Evolutionary conservation across 2,329 filamentous ascomycete species (phyloP).

Genomic region (Septoria petroselini): DNA sequence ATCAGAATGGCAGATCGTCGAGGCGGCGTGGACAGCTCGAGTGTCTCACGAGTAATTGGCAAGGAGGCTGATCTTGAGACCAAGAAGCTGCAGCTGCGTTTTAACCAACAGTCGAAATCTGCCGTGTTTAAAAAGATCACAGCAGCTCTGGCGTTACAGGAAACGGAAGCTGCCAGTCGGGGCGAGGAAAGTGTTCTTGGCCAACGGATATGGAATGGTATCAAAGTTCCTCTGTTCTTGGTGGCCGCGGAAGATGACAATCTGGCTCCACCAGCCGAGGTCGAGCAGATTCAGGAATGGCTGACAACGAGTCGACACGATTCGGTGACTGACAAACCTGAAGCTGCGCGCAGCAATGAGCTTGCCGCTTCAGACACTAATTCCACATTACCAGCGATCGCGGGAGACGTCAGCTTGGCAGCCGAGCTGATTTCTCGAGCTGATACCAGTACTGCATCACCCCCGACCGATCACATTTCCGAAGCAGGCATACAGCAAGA

Average conservation of each 20-base stretch:
- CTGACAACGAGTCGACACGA: slow-evolving; percentile 23
- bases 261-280: slow-evolving; percentile 68
- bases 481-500: slow-evolving; percentile 21
- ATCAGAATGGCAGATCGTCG: slow-evolving; percentile 75
- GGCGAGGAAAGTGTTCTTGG: slow-evolving; percentile 60
- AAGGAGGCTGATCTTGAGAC: slow-evolving; percentile 62
- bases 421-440: slow-evolving; percentile 7
- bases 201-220: slow-evolving; percentile 65
- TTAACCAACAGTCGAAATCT: slow-evolving; percentile 80
- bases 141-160: slow-evolving; percentile 57
- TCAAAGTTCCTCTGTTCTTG: slow-evolving; percentile 72
- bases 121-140: slow-evolving; percentile 77
- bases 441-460: background rate
- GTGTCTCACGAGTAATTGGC: slow-evolving; percentile 75
- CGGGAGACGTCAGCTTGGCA: slow-evolving; percentile 16
- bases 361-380: background rate
- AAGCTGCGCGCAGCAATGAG: background rate
- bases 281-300: slow-evolving; percentile 62
- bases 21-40: slow-evolving; percentile 73
- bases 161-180: slow-evolving; percentile 10
- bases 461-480: background rate
- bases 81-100: slow-evolving; percentile 65
- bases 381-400: background rate
- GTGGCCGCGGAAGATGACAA: slow-evolving; percentile 74
- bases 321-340: slow-evolving; percentile 3